Conservation (phyloP, 1,284 basidiomycete genomes). For the Ustilago curta region DNA sequence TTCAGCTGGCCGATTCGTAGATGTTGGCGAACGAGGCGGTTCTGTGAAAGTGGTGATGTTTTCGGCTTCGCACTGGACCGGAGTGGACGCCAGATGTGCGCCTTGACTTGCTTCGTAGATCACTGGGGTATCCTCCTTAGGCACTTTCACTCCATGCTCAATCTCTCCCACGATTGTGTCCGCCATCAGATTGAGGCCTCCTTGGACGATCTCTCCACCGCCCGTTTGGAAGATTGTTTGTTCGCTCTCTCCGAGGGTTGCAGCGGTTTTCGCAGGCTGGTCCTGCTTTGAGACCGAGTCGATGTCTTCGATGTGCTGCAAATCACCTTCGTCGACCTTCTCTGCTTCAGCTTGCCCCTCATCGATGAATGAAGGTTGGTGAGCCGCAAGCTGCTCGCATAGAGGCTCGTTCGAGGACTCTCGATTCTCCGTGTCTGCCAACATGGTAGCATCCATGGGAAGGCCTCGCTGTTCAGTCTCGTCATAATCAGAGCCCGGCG, state of each 20-base stretch:
- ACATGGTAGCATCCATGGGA: not conserved
- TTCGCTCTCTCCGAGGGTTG: not conserved
- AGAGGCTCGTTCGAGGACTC: not conserved
- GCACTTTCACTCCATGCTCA: not conserved
- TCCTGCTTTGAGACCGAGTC: not conserved
- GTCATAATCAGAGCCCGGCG: conserved; percentile 42
- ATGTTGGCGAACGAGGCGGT: not conserved
- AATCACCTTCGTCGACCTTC: not conserved
- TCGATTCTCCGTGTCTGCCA: not conserved
- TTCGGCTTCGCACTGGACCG: not conserved
- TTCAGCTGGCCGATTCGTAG: conserved; percentile 9
- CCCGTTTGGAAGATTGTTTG: not conserved
- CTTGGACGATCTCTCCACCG: not conserved
- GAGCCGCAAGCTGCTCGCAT: not conserved
- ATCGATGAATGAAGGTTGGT: no score
- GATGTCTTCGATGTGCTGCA: not conserved
- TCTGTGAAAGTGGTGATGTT: not conserved
- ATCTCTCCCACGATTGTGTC: conserved; percentile 2
- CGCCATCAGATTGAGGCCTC: not conserved
- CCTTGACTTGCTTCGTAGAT: not conserved
- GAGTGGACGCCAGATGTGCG: not conserved
- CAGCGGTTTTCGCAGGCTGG: not conserved
- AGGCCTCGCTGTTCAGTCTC: conserved; percentile 6
- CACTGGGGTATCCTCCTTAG: not conserved
- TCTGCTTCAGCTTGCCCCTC: not conserved